Conservation (phyloP, 257 asterid species). For the Solanum habrochaites region DNA sequence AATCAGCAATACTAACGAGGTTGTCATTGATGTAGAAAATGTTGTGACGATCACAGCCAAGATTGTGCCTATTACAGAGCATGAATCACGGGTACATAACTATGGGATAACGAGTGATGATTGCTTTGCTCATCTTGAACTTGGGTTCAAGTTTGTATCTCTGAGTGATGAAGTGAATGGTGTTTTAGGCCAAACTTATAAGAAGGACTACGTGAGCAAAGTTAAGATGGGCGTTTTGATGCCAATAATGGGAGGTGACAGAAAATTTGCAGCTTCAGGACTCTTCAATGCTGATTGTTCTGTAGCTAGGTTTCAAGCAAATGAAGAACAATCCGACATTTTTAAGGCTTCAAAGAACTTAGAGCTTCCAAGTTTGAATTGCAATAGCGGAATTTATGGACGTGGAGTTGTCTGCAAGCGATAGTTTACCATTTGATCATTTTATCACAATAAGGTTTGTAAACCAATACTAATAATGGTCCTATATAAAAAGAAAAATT, state of each 20-base stretch:
- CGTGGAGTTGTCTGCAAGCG: not conserved
- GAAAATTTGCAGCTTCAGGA: not conserved
- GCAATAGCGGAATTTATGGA: not conserved
- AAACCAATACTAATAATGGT: not conserved
- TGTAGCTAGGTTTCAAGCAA: not conserved
- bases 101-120: not conserved
- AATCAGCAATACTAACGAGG: not conserved
- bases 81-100: not conserved
- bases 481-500: not conserved
- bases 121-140: not conserved
- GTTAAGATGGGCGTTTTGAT: not conserved
- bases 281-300: not conserved
- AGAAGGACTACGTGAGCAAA: not conserved
- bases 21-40: not conserved
- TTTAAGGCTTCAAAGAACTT: not conserved
- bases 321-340: not conserved
- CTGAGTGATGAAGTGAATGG: not conserved
- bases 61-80: not conserved
- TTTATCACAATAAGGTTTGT: not conserved
- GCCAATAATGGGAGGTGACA: conserved; percentile 1
- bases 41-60: not conserved
- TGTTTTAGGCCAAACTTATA: not conserved
- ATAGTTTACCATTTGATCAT: not conserved
- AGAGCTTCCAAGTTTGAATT: not conserved
- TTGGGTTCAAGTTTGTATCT: not conserved